These are phyloP conservation scores for Tremellales sp. DNA, from an alignment of 1,284 basidiomycete species.

Conservation along the genomic window DNA sequence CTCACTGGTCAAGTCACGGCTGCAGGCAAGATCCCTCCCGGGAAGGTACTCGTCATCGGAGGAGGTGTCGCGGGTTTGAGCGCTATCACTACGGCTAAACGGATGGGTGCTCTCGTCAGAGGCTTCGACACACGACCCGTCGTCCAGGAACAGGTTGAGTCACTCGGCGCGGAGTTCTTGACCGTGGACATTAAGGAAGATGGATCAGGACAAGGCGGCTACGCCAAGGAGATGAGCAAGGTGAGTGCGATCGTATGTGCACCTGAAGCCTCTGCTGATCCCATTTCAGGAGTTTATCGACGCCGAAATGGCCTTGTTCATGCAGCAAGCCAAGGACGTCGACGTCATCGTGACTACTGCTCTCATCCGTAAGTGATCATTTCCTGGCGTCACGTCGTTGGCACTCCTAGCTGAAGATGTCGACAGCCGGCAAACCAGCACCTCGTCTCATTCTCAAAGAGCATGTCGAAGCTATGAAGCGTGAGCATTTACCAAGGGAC, in stretches of 20 bases:
- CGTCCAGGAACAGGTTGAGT: conserved; percentile 78
- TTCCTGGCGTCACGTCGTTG: background rate
- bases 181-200: conserved; percentile 73
- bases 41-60: conserved; percentile 78
- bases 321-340: conserved; percentile 77
- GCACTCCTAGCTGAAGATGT: conserved; percentile 6
- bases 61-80: conserved; percentile 80
- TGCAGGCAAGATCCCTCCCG: conserved; percentile 71
- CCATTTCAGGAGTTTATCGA: conserved; percentile 58
- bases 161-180: conserved; percentile 77
- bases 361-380: conserved; percentile 50
- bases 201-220: conserved; percentile 71
- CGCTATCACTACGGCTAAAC: conserved; percentile 71
- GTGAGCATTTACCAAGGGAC: conserved; percentile 31
- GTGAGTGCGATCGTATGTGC: conserved; percentile 47
- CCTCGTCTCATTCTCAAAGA: conserved; percentile 74
- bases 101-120: conserved; percentile 77
- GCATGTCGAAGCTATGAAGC: conserved; percentile 79
- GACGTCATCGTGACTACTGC: conserved; percentile 77
- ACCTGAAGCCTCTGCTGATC: conserved; percentile 3
- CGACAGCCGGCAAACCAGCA: conserved; percentile 73
- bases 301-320: conserved; percentile 80
- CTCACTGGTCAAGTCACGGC: conserved; percentile 83
- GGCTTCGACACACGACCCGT: conserved; percentile 78
- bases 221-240: conserved; percentile 86